A percentile compares a stretch with the other conserved stretches of the same genome.
phyloP scores from a whole-genome alignment of 257 asterid species.

The Rehmannia glutinosa region DNA sequence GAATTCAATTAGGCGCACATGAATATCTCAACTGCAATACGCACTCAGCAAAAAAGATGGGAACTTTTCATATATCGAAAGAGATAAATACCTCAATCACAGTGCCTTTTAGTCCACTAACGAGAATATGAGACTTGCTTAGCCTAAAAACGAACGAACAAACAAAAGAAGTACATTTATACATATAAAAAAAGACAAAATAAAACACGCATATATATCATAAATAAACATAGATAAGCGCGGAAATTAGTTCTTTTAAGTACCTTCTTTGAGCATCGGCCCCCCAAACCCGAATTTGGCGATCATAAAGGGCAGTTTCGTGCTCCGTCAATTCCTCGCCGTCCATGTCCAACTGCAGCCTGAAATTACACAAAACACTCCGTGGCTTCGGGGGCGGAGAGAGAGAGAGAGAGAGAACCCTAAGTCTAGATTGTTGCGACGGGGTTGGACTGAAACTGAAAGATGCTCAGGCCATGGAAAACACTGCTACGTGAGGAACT shows the following conservation, averaged over 20 bases:
- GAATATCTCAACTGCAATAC: background rate
- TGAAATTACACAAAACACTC: constrained; percentile 1
- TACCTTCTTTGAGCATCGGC: constrained; percentile 98
- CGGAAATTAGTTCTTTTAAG: background rate
- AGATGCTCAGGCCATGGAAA: background rate
- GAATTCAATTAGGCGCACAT: background rate
- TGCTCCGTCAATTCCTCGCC: constrained; percentile 93
- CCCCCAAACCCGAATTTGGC: constrained; percentile 99
- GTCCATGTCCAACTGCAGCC: constrained; percentile 39
- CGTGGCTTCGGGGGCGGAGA: background rate
- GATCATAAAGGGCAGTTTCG: constrained; percentile 98
- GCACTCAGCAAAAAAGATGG: background rate
- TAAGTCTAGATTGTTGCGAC: constrained; percentile 13
- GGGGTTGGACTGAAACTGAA: background rate
- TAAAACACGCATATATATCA: background rate
- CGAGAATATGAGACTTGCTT: constrained; percentile 83
- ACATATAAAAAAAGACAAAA: background rate
- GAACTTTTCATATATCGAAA: background rate
- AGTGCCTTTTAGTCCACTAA: constrained; percentile 86
- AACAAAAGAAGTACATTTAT: background rate
- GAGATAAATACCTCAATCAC: constrained; percentile 60
- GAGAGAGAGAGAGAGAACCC: constrained; percentile 26
- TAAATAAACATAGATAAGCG: background rate
- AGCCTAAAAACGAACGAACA: constrained; percentile 38
- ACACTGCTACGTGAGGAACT: background rate